These are phyloP conservation scores for Mycotypha africana DNA, from an alignment of 371 early-diverging fungal species.

Conservation along the genomic window DNA sequence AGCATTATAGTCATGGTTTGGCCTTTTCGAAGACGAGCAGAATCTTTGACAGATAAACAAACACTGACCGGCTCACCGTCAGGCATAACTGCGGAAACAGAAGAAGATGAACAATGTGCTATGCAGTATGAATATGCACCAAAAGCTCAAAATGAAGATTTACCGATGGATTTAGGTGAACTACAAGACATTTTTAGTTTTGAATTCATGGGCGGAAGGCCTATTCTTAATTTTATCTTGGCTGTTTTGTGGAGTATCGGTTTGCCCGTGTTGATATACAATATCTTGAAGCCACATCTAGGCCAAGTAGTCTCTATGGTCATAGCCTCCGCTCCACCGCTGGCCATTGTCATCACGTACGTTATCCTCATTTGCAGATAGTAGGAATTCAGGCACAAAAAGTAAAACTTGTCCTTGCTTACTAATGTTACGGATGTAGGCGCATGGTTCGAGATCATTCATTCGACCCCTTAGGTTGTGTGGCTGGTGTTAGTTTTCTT, in stretches of 20 bases:
- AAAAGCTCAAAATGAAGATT: conserved; percentile 12
- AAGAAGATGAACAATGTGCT: conserved; percentile 5
- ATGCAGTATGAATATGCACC: conserved; percentile 9
- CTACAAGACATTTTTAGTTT: conserved; percentile 22
- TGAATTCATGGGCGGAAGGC: conserved; percentile 20
- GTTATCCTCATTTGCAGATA: too few relatives aligned
- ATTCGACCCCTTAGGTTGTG: conserved; percentile 23
- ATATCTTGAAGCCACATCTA: conserved; percentile 14
- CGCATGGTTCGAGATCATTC: conserved; percentile 20
- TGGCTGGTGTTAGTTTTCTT: conserved; percentile 26
- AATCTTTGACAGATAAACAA: not conserved
- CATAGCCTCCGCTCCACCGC: conserved; percentile 21
- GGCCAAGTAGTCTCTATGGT: conserved; percentile 27
- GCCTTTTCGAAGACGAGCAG: conserved; percentile 1
- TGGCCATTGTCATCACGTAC: conserved; percentile 20
- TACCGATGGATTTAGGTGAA: conserved; percentile 20
- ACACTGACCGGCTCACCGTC: not conserved
- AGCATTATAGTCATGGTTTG: too few relatives aligned
- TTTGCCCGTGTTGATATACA: conserved; percentile 18
- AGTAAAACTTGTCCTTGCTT: not conserved
- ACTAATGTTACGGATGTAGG: conserved; percentile 8
- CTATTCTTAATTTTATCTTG: conserved; percentile 21
- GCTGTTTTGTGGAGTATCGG: conserved; percentile 28
- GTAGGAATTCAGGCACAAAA: too few relatives aligned
- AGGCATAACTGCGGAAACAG: not conserved